Evolutionary conservation across 345 rosid species (phyloP).

Genomic region (Ceriops tagal): DNA sequence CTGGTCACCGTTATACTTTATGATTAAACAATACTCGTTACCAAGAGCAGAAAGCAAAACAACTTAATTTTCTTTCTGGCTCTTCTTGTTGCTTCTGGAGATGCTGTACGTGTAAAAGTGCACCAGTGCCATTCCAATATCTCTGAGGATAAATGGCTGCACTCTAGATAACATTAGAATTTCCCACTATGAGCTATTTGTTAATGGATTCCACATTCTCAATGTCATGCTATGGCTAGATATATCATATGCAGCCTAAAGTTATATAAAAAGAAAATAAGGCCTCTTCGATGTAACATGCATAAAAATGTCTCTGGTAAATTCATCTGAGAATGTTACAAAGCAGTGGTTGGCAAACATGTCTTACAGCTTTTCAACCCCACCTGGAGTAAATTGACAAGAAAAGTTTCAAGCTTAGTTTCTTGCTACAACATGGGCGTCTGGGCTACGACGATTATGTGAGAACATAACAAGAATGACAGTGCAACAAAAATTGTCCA

Average conservation of each 20-base stretch:
- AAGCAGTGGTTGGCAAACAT: background rate
- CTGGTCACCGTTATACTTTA: background rate
- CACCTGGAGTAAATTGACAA: constrained; percentile 4
- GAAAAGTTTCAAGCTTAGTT: constrained; percentile 8
- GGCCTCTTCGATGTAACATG: no score
- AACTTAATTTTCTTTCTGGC: background rate
- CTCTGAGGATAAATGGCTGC: background rate
- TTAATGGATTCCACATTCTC: background rate
- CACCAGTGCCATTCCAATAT: background rate
- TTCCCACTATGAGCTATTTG: background rate
- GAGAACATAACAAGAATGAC: constrained; percentile 33
- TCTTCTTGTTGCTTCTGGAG: background rate
- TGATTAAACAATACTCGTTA: background rate
- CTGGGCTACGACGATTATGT: constrained; percentile 16
- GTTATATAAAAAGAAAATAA: no score
- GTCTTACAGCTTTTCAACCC: constrained; percentile 4
- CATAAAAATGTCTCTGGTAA: background rate
- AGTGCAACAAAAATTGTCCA: constrained; percentile 27
- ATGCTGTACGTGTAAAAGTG: background rate
- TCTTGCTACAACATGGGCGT: constrained; percentile 38
- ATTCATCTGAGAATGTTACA: background rate
- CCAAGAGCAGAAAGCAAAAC: background rate
- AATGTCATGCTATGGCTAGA: background rate
- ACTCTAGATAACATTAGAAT: background rate
- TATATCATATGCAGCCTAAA: background rate